Base-by-base conservation (phyloP, 192 early-diverging fungal genomes). In the Phycomyces nitens region DNA sequence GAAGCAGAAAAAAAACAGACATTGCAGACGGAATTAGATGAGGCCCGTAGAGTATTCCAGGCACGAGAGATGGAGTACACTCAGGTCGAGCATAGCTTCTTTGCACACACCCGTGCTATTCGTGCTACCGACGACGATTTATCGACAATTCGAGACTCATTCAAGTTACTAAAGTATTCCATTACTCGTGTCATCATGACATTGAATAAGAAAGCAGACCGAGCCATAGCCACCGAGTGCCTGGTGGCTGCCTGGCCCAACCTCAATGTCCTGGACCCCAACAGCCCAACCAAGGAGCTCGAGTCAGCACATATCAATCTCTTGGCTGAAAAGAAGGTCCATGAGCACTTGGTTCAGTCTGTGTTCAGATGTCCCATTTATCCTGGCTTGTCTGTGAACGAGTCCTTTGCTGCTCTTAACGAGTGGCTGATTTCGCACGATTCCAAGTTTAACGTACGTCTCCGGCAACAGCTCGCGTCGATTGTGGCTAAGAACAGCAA, bases 51-150 rank as follows among this genome's bases (percentile, higher is more conserved):
- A n/a, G 8, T 56, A n/a, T 65, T 68, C 24, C 61, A 67, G 50
- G 68, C 61, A 43, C 60, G 65, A 44, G 69, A 76, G 26, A 39
- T 47, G 38, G 74, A 76, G 7, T 76, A 76, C 34, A 56, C 59
- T 8, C 53, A 66, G 6, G 70, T 76, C 27, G 74, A 76, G 26
- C 69, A 70, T 20, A 70, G 58, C n/a, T 70, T 71, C 38, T 71
- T 76, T 41, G 60, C 66, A 43, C 66, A 71, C 23, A 70, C 69
- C 10, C 65, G 69, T 26, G 53, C 58, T 23, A 62, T 76, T 42
- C 69, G 74, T 39, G 69, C 74, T 14, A 76, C 74, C 4, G 74
- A 76, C 56, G 74, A 76, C 63, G 74, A 76, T 34, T 53, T 76
- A 11, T 76, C 74, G 1, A 76, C 74, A 9, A 76, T 76, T 41